Evolutionary conservation across 441 rosid species (phyloP), one percentile per base, ranked within the genome.

Genomic region (Erysimum cheiri): DNA sequence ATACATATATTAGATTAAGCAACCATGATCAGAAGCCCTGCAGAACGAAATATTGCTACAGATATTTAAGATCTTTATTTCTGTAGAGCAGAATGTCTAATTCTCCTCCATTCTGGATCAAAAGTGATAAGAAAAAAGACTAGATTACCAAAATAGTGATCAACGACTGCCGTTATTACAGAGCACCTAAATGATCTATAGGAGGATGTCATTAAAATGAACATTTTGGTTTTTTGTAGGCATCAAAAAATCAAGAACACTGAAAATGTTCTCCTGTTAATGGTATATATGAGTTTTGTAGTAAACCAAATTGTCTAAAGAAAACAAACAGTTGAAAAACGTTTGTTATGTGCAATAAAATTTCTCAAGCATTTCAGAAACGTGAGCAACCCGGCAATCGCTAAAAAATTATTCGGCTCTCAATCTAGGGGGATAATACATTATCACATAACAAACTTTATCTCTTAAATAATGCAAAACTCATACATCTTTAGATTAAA

Each of bases 41-140:
- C 14, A 13, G 31, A 67, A 31, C 1, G 9, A 64, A 0, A 39
- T 39, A 58, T 2, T 5, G 13, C 15, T 48, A 64, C 28, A 37
- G 36, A 65, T 6, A 65, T 22, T 36, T 12, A 64, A 35, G 22
- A 62, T 14, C 36, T 63, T 28, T 29, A 14, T 3, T 62, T 64
- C 44, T 44, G 54, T 12, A 35, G 39, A 52, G 13, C 48, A 52
- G 17, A 60, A 22, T 55, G 41, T 53, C 52, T 39, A 26, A 10
- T 29, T 29, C 5, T 67, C 24, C 19, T 19, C 64, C 24, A 41
- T 12, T 53, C 39, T 56, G 6, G 52, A 55, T 31, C 32, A 69
- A 4, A 19, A 60, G 53, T 11, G 9, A 56, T 17, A 2, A 49
- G 63, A 39, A 6, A 17, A 57, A 35, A 60, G 61, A 44, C 8